Evolutionary conservation across 371 early-diverging fungal genomes (phyloP), one percentile per base, ranked within the genome.

Genomic region (Apophysomyces ossiformis): DNA sequence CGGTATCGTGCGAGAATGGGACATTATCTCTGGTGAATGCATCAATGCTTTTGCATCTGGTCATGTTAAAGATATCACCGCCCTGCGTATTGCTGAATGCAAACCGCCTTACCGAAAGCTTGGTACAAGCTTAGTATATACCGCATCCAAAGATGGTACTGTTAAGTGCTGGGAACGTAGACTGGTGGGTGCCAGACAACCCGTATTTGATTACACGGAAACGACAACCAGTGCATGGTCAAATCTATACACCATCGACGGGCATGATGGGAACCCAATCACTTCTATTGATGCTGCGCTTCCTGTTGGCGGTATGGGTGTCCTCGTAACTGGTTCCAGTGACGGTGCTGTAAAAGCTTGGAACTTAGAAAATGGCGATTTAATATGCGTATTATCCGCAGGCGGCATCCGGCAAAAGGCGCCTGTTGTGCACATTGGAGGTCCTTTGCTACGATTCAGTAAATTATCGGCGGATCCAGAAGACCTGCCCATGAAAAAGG

Each of bases 291-390:
- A 65, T 44, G 64, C 75, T 9, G 78, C 74, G 26, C n/a, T 63
- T 21, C 72, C 78, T 36, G 67, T 70, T 1, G 75, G 73, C 21
- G 78, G 75, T 12, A 77, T 74, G 68, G 78, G 78, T 11, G 58
- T 77, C n/a, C 12, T 77, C 16, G 92, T 96, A 1, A 90, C 92
- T 44, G 97, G 95, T 0, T 87, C 92, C 13, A 85, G 90, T 61
- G 98, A 97, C 67, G 85, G 90, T 12, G 82, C 87, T 1, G 86
- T 98, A 7, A 92, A 91, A 67, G 86, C 96, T 36, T 99, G 98
- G 98, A 95, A 96, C 64, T 79, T 92, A 7, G 90, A 93, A 61
- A 88, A 89, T 21, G 96, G 95, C 8, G 72, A 88, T 38, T 76
- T 32, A 4, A 37, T 74, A 8, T 68, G 73, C 16, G 62, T 67